These are phyloP conservation scores for Hypholoma fasciculare DNA, from an alignment of 768 basidiomycete genomes.

Conservation along the genomic window DNA sequence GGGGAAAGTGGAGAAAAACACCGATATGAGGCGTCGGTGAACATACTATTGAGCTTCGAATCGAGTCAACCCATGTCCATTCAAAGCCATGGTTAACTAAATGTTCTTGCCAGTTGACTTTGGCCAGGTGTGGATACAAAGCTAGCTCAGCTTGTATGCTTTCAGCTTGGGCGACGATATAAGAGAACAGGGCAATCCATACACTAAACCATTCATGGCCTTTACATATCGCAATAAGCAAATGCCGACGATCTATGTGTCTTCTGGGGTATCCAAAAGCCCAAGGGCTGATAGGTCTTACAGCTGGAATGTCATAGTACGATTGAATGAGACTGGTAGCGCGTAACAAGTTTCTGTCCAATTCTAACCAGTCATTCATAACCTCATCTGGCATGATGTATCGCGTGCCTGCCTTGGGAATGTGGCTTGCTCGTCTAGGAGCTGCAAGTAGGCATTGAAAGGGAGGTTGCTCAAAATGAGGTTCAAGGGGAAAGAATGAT, in stretches of 20 bases:
- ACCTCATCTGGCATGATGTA: background rate
- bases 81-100: background rate
- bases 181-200: slow-evolving; percentile 4
- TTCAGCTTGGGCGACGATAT: background rate
- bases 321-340: background rate
- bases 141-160: background rate
- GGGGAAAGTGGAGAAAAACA: too few species aligned
- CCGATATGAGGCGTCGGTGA: too few species aligned
- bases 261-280: slow-evolving; percentile 2
- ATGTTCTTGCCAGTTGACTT: background rate
- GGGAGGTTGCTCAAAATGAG: background rate
- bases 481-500: background rate
- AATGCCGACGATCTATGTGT: background rate
- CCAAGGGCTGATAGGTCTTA: slow-evolving; percentile 1
- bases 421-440: background rate
- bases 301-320: background rate
- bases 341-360: background rate
- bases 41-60: too few species aligned
- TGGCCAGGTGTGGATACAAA: background rate
- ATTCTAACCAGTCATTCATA: background rate
- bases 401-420: background rate
- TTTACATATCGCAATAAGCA: background rate
- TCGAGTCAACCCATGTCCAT: background rate
- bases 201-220: slow-evolving; percentile 2
- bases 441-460: background rate